phyloP scores from a whole-genome alignment of 2,329 filamentous ascomycete genomes.

The Scopulariopsis brevicaulis region DNA sequence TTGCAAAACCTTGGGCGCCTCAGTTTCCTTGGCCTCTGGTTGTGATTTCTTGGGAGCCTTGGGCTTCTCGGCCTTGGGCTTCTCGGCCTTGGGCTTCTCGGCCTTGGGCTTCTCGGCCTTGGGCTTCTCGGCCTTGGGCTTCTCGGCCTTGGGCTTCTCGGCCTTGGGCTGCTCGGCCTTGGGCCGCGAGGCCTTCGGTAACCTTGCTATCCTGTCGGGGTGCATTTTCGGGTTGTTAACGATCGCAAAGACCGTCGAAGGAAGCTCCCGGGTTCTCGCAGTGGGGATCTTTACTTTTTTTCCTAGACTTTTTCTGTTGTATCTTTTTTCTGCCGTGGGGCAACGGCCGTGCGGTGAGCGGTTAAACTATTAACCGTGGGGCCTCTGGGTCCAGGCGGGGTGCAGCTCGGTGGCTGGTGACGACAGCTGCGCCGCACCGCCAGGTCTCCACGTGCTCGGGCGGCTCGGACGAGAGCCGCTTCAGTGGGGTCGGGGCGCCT shows the following conservation, averaged over 20 bases:
- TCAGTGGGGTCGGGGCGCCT: neutral
- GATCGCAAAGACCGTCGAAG: neutral
- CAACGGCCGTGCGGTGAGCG: neutral
- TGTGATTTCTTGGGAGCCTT: conserved; percentile 12
- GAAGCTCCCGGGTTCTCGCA: neutral
- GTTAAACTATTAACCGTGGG: conserved; percentile 1
- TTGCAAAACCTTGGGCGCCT: neutral
- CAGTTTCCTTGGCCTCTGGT: neutral
- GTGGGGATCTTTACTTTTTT: neutral
- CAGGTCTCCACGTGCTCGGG: neutral
- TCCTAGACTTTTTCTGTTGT: neutral
- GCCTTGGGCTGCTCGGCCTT: conserved; percentile 11
- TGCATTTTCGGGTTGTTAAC: neutral
- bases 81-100: conserved; percentile 13
- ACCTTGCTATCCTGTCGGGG: conserved; percentile 1
- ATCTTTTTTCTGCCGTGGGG: conserved; percentile 4
- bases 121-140: conserved; percentile 12
- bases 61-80: conserved; percentile 1
- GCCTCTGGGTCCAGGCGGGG: neutral
- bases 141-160: conserved; percentile 12
- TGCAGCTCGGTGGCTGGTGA: neutral
- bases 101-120: conserved; percentile 16
- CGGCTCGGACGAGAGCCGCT: neutral
- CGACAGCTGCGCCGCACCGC: neutral
- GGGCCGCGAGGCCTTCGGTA: neutral